A percentile compares a stretch with the other conserved stretches of the same genome.
Conservation (phyloP, 495 filamentous ascomycete species). For the Lophiotrema nucula region DNA sequence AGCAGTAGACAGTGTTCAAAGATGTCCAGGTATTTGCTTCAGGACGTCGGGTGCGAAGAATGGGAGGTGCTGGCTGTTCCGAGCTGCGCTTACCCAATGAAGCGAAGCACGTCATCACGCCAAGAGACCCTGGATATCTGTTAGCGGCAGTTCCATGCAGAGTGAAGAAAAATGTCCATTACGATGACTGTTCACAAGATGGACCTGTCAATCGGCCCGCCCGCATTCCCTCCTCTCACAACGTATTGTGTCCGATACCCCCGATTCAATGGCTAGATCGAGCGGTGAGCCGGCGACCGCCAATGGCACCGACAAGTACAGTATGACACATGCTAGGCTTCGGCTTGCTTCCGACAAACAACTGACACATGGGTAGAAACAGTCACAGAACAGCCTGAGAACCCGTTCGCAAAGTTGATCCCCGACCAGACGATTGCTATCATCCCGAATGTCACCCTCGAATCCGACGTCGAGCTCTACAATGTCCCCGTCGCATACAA, state of each 20-base stretch:
- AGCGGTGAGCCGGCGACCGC: neutral
- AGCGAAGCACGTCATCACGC: constrained; percentile 27
- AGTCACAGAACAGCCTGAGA: constrained; percentile 73
- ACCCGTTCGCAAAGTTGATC: constrained; percentile 84
- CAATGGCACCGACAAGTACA: constrained; percentile 26
- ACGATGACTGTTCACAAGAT: constrained; percentile 18
- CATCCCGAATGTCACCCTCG: constrained; percentile 86
- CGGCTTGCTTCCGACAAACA: constrained; percentile 1
- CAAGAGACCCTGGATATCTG: constrained; percentile 12
- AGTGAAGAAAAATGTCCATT: neutral
- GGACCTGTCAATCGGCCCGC: neutral
- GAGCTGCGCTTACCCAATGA: too few species aligned
- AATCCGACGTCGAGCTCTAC: constrained; percentile 80
- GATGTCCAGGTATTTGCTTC: too few species aligned
- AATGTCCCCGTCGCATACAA: constrained; percentile 96
- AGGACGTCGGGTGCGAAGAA: too few species aligned
- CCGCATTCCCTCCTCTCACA: constrained; percentile 5
- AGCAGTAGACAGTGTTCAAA: too few species aligned
- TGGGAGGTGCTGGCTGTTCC: too few species aligned
- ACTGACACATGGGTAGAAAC: constrained; percentile 48
- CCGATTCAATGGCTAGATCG: constrained; percentile 16
- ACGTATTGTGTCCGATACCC: too few species aligned
- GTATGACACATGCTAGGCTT: constrained; percentile 13
- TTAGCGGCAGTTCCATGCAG: neutral
- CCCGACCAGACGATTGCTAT: constrained; percentile 81